These are phyloP conservation scores for Leishmania gerbilli DNA, from an alignment of 208 protist species.

Conservation along the genomic window DNA sequence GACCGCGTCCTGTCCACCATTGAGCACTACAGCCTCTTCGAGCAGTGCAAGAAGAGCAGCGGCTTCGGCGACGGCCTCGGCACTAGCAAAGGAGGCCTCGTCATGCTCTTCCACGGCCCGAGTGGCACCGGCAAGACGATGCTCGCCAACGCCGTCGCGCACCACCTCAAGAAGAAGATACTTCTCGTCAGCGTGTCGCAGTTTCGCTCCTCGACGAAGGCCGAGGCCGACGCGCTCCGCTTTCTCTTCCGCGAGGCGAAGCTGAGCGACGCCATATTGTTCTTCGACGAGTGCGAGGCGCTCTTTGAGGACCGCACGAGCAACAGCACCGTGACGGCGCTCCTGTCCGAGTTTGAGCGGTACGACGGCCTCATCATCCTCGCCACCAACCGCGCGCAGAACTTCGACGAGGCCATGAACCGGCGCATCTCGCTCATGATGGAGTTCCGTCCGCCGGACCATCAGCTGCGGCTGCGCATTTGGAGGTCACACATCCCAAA, in stretches of 20 bases:
- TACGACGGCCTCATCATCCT: constrained; percentile 91
- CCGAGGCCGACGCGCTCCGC: constrained; percentile 71
- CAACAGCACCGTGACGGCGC: constrained; percentile 81
- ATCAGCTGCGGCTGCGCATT: constrained; percentile 85
- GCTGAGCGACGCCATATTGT: constrained; percentile 91
- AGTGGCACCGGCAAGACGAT: constrained; percentile 95
- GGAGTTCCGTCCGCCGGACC: constrained; percentile 88
- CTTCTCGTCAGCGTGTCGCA: constrained; percentile 87
- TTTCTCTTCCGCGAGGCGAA: constrained; percentile 94
- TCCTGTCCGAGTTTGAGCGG: constrained; percentile 92
- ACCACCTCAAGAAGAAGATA: constrained; percentile 86
- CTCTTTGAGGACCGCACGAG: constrained; percentile 88
- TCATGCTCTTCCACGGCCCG: constrained; percentile 92
- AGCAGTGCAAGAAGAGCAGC: constrained; percentile 72
- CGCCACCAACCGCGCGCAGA: constrained; percentile 90
- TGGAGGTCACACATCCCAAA: constrained; percentile 81
- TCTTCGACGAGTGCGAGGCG: constrained; percentile 94
- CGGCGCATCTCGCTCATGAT: constrained; percentile 92
- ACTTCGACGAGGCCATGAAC: constrained; percentile 94
- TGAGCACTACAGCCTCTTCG: constrained; percentile 87
- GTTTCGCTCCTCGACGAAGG: constrained; percentile 69
- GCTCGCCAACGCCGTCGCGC: constrained; percentile 92
- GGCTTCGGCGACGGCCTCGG: constrained; percentile 84
- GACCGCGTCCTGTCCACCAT: constrained; percentile 85
- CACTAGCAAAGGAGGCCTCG: constrained; percentile 59